Evolutionary conservation across 768 basidiomycete species (phyloP), one percentile per base, ranked within the genome.

Genomic region (Suillus cothurnatus): DNA sequence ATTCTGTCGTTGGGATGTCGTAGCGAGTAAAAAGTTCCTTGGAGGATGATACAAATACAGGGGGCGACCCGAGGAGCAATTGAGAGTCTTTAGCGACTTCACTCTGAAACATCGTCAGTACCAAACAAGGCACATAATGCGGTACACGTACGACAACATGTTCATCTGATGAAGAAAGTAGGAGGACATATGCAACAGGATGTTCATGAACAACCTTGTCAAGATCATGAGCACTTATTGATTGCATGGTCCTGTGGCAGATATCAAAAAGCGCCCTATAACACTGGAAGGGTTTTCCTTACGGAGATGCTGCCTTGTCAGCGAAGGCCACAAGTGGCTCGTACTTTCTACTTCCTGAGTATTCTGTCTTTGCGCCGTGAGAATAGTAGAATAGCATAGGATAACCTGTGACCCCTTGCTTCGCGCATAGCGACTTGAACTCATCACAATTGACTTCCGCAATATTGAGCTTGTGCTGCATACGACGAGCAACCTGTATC

Each of bases 381-480:
- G 83, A 83, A 32, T 86, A 92, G 81, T 91, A 91, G 50, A 87
- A 77, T 49, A 99, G 79, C 58, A 90, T 93, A 1, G 97, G 97
- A 76, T 93, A 99, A 1, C 94, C 95, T 34, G 83, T 73, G 21
- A 99, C 83, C 3, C 82, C 84, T 63, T 94, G 82, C 15, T 77
- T 71, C 53, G 81, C 79, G 77, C 97, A 99, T 6, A 95, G 72
- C 0, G 81, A 75, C 49, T 81, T 79, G 70, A 95, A 80, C 1
- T 81, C 86, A 21, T 98, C 97, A 71, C 97, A 99, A 72, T 99
- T 87, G 17, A 99, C 90, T 67, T 97, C 88, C 3, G 89, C 95
- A 11, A 99, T 79, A 45, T 86, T 90, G 36, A 96, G 80, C 57
- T 88, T 88, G 66, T 83, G 80, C 69, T 90, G 84, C 84, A 96